Evolutionary conservation across 768 basidiomycete species (phyloP).

Genomic region (Naganishia randhawae): DNA sequence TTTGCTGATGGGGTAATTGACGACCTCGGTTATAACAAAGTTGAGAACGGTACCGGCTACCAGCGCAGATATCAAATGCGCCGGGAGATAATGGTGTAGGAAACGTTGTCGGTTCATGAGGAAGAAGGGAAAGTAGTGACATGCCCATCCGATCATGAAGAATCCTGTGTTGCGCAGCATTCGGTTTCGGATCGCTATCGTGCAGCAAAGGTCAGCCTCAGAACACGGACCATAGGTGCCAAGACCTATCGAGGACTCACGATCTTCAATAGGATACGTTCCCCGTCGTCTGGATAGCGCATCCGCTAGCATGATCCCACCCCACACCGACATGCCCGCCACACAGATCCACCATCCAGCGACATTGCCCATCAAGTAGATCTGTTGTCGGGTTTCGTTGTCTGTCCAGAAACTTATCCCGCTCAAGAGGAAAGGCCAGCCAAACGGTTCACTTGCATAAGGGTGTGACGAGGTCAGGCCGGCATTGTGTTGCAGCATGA

Average conservation of each 20-base stretch:
- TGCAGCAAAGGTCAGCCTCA: constrained; percentile 23
- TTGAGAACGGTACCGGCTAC: constrained; percentile 88
- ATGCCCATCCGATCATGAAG: constrained; percentile 89
- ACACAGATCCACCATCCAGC: constrained; percentile 93
- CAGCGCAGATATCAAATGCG: constrained; percentile 85
- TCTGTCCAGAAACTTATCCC: constrained; percentile 99
- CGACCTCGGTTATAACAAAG: constrained; percentile 80
- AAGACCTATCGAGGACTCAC: constrained; percentile 57
- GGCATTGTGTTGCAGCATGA: constrained; percentile 99
- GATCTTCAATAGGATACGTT: constrained; percentile 76
- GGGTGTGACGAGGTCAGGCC: constrained; percentile 96
- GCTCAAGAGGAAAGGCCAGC: constrained; percentile 94
- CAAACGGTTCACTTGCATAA: constrained; percentile 90
- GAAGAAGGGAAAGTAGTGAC: constrained; percentile 97
- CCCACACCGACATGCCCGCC: constrained; percentile 75
- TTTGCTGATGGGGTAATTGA: constrained; percentile 84
- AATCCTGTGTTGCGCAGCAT: constrained; percentile 94
- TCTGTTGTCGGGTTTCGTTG: constrained; percentile 76
- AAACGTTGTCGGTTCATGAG: constrained; percentile 95
- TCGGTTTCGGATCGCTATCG: constrained; percentile 79
- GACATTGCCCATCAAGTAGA: constrained; percentile 93
- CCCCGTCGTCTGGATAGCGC: constrained; percentile 79
- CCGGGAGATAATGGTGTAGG: constrained; percentile 95
- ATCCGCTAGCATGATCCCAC: constrained; percentile 87
- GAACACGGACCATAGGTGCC: neutral